Base-by-base conservation (phyloP, 768 basidiomycete genomes). In the Mycena pura region DNA sequence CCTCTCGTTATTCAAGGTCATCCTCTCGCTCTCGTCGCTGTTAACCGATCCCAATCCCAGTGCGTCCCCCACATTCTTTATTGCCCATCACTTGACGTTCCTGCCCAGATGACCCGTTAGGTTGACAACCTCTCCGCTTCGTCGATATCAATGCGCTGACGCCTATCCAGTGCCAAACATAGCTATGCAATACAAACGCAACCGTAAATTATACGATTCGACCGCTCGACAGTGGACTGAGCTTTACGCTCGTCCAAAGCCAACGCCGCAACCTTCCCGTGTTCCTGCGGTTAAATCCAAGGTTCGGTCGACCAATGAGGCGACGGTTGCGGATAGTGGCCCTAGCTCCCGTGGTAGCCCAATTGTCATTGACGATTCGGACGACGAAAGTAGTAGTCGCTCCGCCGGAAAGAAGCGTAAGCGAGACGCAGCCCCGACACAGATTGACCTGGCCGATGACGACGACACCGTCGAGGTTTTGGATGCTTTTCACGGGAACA, bases 31-130 rank as follows among this genome's bases (percentile, higher is more conserved):
- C 5, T 96, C 94, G 0, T 96, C 94, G 0, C 85, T 98, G 11
- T 80, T 98, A 48, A 95, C 94, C 11, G 95, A 97, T 67, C 95
- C 95, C 0, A 98, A 98, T 77, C 95, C 95, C 1, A 84, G 93
- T 94, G 72, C 61, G 92, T 81, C 24, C 39, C 32, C 1, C 32
- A 59, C 28, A 17, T 14, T 46, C 25, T 24, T 47, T 29, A 10
- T 51, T n/a, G 40, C 21, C 31, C 19, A 0, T 24, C 32, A n/a
- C n/a, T n/a, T 48, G 24, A 53, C 47, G 24, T 43, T 46, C 70
- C 43, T 62, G 67, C 48, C 47, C 34, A 91, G 90, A 85, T 69
- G 90, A 92, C 68, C 90, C 90, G 0, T 74, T 91, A 67, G 89
- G 88, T 90, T n/a, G n/a, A 70, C 64, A 79, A 59, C 41, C n/a